phyloP scores from a whole-genome alignment of 768 basidiomycete species.

The Dioszegia aurantiaca region DNA sequence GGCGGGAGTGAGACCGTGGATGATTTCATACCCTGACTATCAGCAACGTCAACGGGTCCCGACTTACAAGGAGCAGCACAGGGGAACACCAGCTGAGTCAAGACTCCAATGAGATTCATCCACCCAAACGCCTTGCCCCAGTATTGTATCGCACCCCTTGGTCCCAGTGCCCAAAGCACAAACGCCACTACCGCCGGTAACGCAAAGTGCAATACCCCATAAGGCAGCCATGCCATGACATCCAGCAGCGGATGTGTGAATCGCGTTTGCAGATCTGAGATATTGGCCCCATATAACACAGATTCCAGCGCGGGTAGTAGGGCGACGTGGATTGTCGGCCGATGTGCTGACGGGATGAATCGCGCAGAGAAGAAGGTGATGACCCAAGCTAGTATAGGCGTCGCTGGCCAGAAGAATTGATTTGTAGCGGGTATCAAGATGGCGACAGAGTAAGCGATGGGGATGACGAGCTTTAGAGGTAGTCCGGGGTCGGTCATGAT shows the following conservation, averaged over 20 bases:
- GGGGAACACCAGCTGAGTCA: constrained; percentile 82
- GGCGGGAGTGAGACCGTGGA: constrained; percentile 92
- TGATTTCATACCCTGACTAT: constrained; percentile 80
- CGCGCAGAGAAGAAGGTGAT: constrained; percentile 80
- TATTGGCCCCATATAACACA: constrained; percentile 94
- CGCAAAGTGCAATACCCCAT: constrained; percentile 88
- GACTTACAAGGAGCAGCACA: constrained; percentile 75
- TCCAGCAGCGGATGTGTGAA: constrained; percentile 91
- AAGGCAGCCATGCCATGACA: constrained; percentile 91
- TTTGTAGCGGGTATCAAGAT: constrained; percentile 80
- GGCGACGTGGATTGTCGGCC: constrained; percentile 84
- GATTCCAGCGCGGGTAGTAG: constrained; percentile 91
- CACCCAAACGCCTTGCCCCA: constrained; percentile 88
- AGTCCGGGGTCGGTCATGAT: constrained; percentile 63
- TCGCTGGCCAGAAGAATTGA: constrained; percentile 83
- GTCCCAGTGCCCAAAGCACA: constrained; percentile 83
- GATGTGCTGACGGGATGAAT: constrained; percentile 71
- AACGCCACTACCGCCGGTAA: constrained; percentile 82
- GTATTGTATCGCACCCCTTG: constrained; percentile 72
- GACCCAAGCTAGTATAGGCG: constrained; percentile 80
- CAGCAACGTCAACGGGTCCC: background rate
- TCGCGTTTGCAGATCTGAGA: constrained; percentile 91
- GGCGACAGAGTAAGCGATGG: constrained; percentile 65
- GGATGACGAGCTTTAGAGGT: constrained; percentile 67
- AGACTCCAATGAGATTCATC: constrained; percentile 83